These are phyloP conservation scores for Tardiomyces depauwii DNA, from an alignment of 1,139 yeast species.

Conservation along the genomic window DNA sequence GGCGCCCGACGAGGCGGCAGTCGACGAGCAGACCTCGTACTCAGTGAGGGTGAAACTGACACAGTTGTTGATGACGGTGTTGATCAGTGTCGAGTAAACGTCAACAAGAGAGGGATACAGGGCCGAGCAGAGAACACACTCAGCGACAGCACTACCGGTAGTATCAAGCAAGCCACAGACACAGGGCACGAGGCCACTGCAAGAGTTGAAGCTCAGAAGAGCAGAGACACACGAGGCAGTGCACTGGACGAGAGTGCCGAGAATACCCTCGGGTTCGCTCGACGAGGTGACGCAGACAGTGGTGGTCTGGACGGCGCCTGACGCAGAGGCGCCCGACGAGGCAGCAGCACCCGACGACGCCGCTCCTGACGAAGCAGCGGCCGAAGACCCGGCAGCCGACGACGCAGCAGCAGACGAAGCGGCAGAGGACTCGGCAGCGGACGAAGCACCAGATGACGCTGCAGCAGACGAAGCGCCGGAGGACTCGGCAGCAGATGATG, in stretches of 20 bases:
- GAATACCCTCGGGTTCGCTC: slow-evolving; percentile 6
- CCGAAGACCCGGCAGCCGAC: too few species aligned
- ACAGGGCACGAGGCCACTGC: neutral
- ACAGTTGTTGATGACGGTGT: neutral
- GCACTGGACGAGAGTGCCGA: slow-evolving; percentile 5
- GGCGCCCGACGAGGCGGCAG: neutral
- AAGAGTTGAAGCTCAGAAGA: neutral
- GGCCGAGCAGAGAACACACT: neutral
- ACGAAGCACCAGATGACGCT: too few species aligned
- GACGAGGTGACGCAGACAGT: slow-evolving; percentile 5
- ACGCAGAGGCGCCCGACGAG: too few species aligned
- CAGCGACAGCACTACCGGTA: neutral
- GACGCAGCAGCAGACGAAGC: too few species aligned
- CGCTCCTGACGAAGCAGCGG: too few species aligned
- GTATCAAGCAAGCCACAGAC: neutral
- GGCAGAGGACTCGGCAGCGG: too few species aligned
- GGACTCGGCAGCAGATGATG: too few species aligned
- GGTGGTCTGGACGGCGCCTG: neutral
- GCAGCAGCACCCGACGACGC: too few species aligned
- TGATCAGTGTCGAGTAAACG: neutral
- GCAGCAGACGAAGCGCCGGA: too few species aligned
- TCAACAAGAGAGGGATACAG: neutral
- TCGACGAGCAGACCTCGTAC: neutral
- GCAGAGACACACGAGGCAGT: neutral
- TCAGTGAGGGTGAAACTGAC: neutral